Conservation (phyloP, 2,329 filamentous ascomycete genomes). For the Zarea fungicola region DNA sequence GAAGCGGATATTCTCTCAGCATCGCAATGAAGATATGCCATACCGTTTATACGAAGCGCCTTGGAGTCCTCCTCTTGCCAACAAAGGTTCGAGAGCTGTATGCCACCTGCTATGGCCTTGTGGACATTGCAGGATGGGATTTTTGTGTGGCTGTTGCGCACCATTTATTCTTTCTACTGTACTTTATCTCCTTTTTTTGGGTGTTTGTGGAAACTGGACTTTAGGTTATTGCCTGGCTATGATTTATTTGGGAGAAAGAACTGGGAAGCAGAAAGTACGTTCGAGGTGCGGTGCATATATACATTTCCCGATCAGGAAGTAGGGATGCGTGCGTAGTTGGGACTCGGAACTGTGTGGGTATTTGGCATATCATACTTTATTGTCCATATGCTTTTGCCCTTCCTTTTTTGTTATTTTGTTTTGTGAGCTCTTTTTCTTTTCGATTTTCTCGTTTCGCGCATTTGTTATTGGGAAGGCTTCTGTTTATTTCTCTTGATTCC, state of each 20-base stretch:
- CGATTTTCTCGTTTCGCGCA: neutral
- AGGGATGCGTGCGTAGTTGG: too few species aligned
- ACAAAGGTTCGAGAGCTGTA: too few species aligned
- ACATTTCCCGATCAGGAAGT: too few species aligned
- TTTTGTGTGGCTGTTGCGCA: neutral
- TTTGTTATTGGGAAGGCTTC: neutral
- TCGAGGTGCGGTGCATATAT: too few species aligned
- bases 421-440: neutral
- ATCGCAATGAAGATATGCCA: slow-evolving; percentile 6
- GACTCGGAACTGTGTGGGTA: slow-evolving; percentile 4
- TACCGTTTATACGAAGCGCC: neutral
- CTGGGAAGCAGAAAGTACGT: too few species aligned
- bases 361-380: slow-evolving; percentile 13
- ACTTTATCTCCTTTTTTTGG: slow-evolving; percentile 18
- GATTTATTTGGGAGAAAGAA: too few species aligned
- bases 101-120: neutral
- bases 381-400: slow-evolving; percentile 14
- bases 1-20: slow-evolving; percentile 9
- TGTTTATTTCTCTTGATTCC: neutral
- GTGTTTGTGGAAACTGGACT: slow-evolving; percentile 12
- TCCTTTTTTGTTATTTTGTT: slow-evolving; percentile 3
- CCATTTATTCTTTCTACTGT: slow-evolving; percentile 15
- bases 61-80: too few species aligned
- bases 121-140: neutral
- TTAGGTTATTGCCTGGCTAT: slow-evolving; percentile 2